Conservation (phyloP, 441 rosid genomes). For the Eutrema salsugineum region DNA sequence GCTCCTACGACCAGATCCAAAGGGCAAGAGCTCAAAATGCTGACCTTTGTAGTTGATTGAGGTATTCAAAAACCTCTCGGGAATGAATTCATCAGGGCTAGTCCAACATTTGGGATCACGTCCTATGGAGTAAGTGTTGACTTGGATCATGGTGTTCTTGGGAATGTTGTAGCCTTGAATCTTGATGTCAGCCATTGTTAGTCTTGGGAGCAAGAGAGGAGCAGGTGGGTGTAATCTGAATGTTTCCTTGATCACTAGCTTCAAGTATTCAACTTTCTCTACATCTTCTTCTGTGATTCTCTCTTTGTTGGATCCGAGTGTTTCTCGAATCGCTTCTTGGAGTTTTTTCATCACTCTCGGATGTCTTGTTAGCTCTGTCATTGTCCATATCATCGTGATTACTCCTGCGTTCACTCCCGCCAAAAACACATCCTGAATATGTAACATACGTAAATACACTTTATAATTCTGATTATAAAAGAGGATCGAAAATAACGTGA, state of each 20-base stretch:
- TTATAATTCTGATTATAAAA: no score
- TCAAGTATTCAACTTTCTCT: constrained; percentile 27
- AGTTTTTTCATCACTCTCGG: no score
- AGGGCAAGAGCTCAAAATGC: constrained; percentile 40
- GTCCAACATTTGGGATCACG: constrained; percentile 47
- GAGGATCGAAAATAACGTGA: no score
- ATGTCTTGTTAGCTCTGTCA: no score
- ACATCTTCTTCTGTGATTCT: constrained; percentile 41
- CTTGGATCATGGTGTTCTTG: neutral
- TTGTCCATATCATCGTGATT: no score
- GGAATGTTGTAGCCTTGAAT: constrained; percentile 18
- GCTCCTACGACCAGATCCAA: constrained; percentile 43
- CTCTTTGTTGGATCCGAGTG: neutral
- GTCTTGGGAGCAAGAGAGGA: constrained; percentile 40
- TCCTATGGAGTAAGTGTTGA: constrained; percentile 24
- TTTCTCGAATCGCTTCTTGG: no score
- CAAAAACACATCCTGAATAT: no score
- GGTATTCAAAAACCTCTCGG: constrained; percentile 41
- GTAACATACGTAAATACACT: no score
- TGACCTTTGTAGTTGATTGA: constrained; percentile 42
- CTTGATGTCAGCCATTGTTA: constrained; percentile 29
- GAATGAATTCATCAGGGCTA: constrained; percentile 36
- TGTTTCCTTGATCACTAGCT: constrained; percentile 42
- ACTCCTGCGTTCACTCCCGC: no score
- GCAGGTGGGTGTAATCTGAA: constrained; percentile 49